Evolutionary conservation across 805 yeast genomes (phyloP).

Genomic region (Vanderwaltozyma verrucispora): DNA sequence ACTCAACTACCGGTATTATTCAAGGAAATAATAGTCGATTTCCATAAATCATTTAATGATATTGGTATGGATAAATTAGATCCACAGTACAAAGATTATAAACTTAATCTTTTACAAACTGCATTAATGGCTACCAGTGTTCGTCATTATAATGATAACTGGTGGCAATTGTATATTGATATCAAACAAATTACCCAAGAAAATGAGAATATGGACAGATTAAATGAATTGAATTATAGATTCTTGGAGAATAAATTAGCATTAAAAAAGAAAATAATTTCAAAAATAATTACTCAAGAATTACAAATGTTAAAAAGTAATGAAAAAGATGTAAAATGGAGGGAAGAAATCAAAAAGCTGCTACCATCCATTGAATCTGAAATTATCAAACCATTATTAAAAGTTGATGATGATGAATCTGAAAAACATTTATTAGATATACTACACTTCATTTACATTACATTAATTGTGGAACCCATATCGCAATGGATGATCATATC

Average conservation of each 20-base stretch:
- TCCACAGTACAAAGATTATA: constrained; percentile 14
- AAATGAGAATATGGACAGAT: constrained; percentile 6
- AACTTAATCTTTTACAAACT: constrained; percentile 22
- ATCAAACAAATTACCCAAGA: constrained; percentile 8
- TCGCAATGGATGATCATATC: constrained; percentile 26
- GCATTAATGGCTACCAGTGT: constrained; percentile 17
- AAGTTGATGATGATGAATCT: constrained; percentile 8
- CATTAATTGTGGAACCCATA: constrained; percentile 13
- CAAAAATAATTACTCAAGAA: constrained; percentile 9
- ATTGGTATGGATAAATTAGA: constrained; percentile 8
- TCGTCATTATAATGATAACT: constrained; percentile 11
- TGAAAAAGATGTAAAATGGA: constrained; percentile 20
- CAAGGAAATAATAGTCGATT: constrained; percentile 5
- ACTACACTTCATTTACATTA: constrained; percentile 14
- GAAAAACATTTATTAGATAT: constrained; percentile 7
- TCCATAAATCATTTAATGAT: constrained; percentile 10
- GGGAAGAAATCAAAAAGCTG: constrained; percentile 10
- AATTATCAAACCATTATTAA: constrained; percentile 11
- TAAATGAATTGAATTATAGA: constrained; percentile 17
- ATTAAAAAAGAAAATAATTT: constrained; percentile 11
- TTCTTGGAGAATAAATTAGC: constrained; percentile 12
- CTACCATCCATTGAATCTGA: constrained; percentile 15
- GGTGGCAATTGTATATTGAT: constrained; percentile 24
- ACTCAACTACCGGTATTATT: constrained; percentile 16
- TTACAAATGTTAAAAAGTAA: constrained; percentile 12